phyloP scores from a whole-genome alignment of 192 early-diverging fungal species.

The Backusella morwellensis region DNA sequence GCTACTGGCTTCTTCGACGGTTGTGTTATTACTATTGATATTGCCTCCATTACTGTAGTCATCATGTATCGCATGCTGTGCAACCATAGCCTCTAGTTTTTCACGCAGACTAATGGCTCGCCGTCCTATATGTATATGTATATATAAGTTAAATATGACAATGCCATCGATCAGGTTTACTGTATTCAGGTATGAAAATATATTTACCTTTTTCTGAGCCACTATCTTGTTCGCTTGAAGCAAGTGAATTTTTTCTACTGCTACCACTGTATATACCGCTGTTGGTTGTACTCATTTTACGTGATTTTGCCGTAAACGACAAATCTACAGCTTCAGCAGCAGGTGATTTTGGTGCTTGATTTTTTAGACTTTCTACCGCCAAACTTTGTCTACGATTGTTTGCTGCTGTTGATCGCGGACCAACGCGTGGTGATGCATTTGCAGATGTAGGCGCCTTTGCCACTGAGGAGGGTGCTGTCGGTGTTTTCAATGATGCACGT shows the following conservation, averaged over 20 bases:
- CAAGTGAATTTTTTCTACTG: constrained; percentile 22
- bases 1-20: not conserved
- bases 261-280: not conserved
- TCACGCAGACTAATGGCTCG: constrained; percentile 23
- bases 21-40: not conserved
- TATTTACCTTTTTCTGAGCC: constrained; percentile 6
- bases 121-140: not conserved
- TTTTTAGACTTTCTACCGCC: not conserved
- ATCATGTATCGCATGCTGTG: constrained; percentile 25
- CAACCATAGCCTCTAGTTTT: constrained; percentile 26
- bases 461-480: not conserved
- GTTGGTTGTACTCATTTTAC: constrained; percentile 5
- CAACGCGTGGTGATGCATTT: constrained; percentile 3
- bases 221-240: not conserved
- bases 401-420: constrained; percentile 1
- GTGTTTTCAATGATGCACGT: constrained; percentile 5
- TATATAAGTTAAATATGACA: not conserved
- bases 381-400: constrained; percentile 7
- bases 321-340: not conserved
- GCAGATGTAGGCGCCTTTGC: not conserved
- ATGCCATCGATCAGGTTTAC: not conserved
- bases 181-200: not conserved
- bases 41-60: not conserved
- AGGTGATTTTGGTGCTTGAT: not conserved
- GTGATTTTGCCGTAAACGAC: not conserved